These are phyloP conservation scores for Rhizopus arrhizus DNA, from an alignment of 371 early-diverging fungal species.

Conservation along the genomic window DNA sequence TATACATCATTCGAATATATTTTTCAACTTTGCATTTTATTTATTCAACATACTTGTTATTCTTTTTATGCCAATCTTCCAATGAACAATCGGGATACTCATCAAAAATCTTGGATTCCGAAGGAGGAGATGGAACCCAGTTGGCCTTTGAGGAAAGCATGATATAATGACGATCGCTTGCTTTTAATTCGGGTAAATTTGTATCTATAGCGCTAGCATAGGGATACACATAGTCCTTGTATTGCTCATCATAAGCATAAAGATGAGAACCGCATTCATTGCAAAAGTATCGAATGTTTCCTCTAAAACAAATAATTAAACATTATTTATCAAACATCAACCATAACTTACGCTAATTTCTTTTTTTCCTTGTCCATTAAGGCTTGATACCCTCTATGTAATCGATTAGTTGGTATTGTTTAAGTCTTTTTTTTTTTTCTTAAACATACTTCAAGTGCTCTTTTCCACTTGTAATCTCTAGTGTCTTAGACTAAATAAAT, in stretches of 20 bases:
- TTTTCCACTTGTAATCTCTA: slow-evolving; percentile 36
- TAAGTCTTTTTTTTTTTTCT: neutral
- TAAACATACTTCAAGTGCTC: slow-evolving; percentile 36
- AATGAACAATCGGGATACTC: slow-evolving; percentile 47
- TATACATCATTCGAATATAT: too few species aligned
- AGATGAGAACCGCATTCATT: slow-evolving; percentile 48
- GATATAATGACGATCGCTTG: slow-evolving; percentile 33
- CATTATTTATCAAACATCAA: neutral
- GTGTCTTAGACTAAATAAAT: slow-evolving; percentile 32
- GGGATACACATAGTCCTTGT: slow-evolving; percentile 40
- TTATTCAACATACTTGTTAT: slow-evolving; percentile 10
- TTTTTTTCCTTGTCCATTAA: slow-evolving; percentile 35
- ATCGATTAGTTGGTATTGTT: neutral
- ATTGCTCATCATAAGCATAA: slow-evolving; percentile 42
- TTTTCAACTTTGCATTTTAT: neutral
- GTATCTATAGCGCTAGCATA: slow-evolving; percentile 53
- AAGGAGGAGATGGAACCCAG: slow-evolving; percentile 36
- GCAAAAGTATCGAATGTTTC: slow-evolving; percentile 50
- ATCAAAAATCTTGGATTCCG: slow-evolving; percentile 17
- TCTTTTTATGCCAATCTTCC: slow-evolving; percentile 49
- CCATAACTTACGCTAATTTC: slow-evolving; percentile 36
- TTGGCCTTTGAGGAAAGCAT: slow-evolving; percentile 43
- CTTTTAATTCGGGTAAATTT: slow-evolving; percentile 24
- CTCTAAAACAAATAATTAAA: slow-evolving; percentile 27
- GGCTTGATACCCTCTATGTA: slow-evolving; percentile 39